phyloP scores from a whole-genome alignment of 164 flowering plant genomes.

The Malania oleifera region DNA sequence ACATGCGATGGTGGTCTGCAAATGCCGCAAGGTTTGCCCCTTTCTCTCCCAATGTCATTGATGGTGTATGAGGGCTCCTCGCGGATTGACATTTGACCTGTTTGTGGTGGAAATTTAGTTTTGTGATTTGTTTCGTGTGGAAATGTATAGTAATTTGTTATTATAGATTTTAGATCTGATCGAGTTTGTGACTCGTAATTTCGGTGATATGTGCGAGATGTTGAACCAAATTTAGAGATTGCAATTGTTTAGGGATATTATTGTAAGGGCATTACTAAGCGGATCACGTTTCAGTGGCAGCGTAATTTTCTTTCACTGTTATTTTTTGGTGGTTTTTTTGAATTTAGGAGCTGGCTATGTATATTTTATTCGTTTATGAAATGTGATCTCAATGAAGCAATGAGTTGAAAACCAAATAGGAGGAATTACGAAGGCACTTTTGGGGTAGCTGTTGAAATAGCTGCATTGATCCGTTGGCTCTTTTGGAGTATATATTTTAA shows the following conservation, averaged over 20 bases:
- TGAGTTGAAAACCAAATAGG: too few species aligned
- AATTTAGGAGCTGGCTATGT: too few species aligned
- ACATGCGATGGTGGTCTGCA: slow-evolving; percentile 81
- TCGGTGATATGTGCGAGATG: not conserved
- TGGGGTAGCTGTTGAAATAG: too few species aligned
- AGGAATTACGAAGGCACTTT: too few species aligned
- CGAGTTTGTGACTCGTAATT: not conserved
- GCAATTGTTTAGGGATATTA: not conserved
- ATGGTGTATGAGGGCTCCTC: not conserved
- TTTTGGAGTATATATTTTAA: not conserved
- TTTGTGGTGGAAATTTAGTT: not conserved
- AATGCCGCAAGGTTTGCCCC: slow-evolving; percentile 76
- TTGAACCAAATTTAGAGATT: not conserved
- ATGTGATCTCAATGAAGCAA: too few species aligned
- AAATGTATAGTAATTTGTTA: not conserved
- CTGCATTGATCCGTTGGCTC: not conserved
- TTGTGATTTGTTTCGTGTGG: not conserved
- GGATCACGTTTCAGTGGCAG: not conserved
- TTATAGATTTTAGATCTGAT: slow-evolving; percentile 3
- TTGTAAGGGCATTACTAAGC: not conserved
- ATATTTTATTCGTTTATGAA: too few species aligned
- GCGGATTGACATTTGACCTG: not conserved
- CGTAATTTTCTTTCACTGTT: not conserved
- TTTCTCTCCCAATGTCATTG: not conserved
- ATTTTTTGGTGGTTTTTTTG: too few species aligned